Evolutionary conservation across 2,329 filamentous ascomycete species (phyloP), one percentile per base, ranked within the genome.

Genomic region (Trichoderma pleuroti): DNA sequence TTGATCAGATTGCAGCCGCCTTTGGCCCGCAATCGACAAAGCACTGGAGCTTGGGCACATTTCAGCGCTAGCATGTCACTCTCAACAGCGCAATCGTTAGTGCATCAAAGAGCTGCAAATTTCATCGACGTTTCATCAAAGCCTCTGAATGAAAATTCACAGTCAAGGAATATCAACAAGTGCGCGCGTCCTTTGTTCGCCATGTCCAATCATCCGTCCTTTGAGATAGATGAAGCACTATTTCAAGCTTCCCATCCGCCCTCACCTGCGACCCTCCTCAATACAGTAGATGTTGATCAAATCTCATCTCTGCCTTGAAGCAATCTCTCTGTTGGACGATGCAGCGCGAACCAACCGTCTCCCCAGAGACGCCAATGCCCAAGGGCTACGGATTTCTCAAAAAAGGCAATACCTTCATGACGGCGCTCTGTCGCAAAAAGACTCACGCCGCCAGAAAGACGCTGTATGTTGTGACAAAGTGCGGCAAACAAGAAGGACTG

Each of bases 361-460:
- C 66, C 3, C 64, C 72, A n/a, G 52, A 71, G 46, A 71, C 75
- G 9, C 79, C 78, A 3, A 76, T 84, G 74, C 82, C 82, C 4
- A 67, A 66, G 3, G 79, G 80, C 10, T 86, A 85, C 73, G 73
- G 73, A 11, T 84, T 84, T 65, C 78, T 85, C 1, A 78, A 75
- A 21, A 82, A 81, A 59, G 82, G 83, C 72, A 79, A 84, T 73
- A 74, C 78, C 6, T 85, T 82, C 76, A 77, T 82, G 69, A 84
- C 83, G 5, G 75, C 74, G 6, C 75, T 82, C 70, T 84, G 82
- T 74, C 81, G 82, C 18, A 78, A 75, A 21, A 75, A 77, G 42
- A 81, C 83, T 1, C 79, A 77, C 18, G 79, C 75, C 0, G 76
- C 77, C 6, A 72, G 74, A 0, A 73, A 76, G 30, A 74, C 74